A percentile compares a stretch with the other conserved stretches of the same genome.
Conservation (phyloP, 768 basidiomycete species). For the Kwoniella sp. region DNA sequence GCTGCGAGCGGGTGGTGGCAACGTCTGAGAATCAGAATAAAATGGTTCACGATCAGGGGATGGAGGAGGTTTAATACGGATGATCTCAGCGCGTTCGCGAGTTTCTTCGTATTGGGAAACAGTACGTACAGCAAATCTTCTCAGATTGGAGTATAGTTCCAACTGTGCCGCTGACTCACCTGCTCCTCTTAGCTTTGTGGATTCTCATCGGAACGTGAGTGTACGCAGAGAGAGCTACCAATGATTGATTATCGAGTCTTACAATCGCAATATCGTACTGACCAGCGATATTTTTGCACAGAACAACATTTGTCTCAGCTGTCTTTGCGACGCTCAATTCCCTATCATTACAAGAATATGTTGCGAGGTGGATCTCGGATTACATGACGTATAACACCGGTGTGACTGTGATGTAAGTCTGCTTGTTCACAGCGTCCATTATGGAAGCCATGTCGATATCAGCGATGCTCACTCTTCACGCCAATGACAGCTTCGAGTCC, state of each 20-base stretch:
- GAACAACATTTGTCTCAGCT: conserved; percentile 94
- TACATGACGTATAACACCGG: conserved; percentile 93
- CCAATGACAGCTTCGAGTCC: conserved; percentile 69
- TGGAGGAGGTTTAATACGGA: conserved; percentile 95
- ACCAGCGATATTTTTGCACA: no score
- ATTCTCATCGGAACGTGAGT: conserved; percentile 85
- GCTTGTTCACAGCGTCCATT: no score
- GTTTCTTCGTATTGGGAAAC: conserved; percentile 94
- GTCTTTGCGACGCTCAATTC: conserved; percentile 87
- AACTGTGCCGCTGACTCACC: conserved; percentile 11
- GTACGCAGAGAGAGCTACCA: no score
- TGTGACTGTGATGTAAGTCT: conserved; percentile 71
- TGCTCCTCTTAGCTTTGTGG: conserved; percentile 70
- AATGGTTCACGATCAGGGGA: conserved; percentile 94
- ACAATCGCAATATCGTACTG: no score
- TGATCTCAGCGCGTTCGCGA: conserved; percentile 93
- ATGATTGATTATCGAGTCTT: no score
- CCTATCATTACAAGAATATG: conserved; percentile 67
- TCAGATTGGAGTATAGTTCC: not conserved
- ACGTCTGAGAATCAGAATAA: conserved; percentile 84
- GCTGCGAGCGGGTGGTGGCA: conserved; percentile 90
- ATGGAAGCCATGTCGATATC: not conserved
- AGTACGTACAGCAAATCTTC: conserved; percentile 54
- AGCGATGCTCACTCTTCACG: conserved; percentile 4
- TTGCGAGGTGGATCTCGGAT: conserved; percentile 85